Evolutionary conservation across 129 eudicot species (phyloP), one percentile per base, ranked within the genome.

Genomic region (Tagetes erecta): DNA sequence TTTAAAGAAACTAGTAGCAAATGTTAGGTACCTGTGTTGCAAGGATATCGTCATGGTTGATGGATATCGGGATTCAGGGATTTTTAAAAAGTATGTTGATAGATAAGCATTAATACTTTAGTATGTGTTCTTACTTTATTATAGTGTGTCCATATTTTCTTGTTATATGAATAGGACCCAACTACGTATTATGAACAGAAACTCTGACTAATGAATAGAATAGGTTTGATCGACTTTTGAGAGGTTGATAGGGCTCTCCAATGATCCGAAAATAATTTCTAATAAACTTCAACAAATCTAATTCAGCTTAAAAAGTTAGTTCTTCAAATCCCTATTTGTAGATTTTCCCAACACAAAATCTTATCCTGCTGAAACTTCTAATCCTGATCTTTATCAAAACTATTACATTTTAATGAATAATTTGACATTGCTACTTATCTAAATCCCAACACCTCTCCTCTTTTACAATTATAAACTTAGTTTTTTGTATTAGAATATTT

Each of bases 41-140:
- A 64, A 40, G 49, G 70, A 39, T 64, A 6, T 14, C n/a, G 50
- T 14, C 70, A 39, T 64, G 50, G 14, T 64, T 38, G n/a, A 39
- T 39, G 33, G 70, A 40, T 64, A 64, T 14, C 40, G 49, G 12
- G 70, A 64, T 39, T 14, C 68, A 64, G 34, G 70, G 70, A 39
- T 38, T 64, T 9, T n/a, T n/a, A 39, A 64, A 39, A 14, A 7
- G 27, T 64, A 64, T n/a, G 47, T 39, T 13, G 30, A 37, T 12
- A 39, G 8, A 14, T 64, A n/a, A 38, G 44, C 33, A 39, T 35
- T 14, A 39, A 33, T n/a, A 38, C 47, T 64, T 6, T 10, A 58
- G 65, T 58, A 8, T 39, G 8, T 62, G 27, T 37, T 36, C 44
- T 37, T 36, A 36, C 67, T 64, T 40, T 64, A 5, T 13, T 35